Evolutionary conservation across 305 asterid species (phyloP).

Genomic region (Stenogyne calaminthoides): DNA sequence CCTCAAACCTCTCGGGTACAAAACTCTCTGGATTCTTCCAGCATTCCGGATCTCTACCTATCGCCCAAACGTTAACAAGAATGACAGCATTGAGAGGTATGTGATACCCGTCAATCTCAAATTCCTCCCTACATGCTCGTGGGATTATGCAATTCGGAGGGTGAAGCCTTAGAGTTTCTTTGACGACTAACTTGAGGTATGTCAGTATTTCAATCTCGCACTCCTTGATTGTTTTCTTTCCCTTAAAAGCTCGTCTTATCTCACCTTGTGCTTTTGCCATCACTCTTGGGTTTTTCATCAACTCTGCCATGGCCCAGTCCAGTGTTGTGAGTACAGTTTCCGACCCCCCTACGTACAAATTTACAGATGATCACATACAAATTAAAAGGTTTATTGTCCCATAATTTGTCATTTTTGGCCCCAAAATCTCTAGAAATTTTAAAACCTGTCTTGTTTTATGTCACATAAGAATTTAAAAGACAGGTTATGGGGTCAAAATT

Average conservation of each 20-base stretch:
- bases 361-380: too few species aligned
- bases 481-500: too few species aligned
- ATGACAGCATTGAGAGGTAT: slow-evolving; percentile 39
- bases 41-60: slow-evolving; percentile 34
- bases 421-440: too few species aligned
- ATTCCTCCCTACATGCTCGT: slow-evolving; percentile 35
- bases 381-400: too few species aligned
- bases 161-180: slow-evolving; percentile 45
- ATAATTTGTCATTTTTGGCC: too few species aligned
- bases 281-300: slow-evolving; percentile 39
- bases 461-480: too few species aligned
- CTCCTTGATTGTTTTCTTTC: slow-evolving; percentile 25
- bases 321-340: slow-evolving; percentile 30
- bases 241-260: slow-evolving; percentile 34
- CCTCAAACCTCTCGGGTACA: slow-evolving; percentile 38
- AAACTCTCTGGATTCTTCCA: slow-evolving; percentile 39
- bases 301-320: slow-evolving; percentile 44
- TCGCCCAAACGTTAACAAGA: slow-evolving; percentile 46
- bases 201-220: slow-evolving; percentile 28
- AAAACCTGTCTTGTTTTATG: too few species aligned
- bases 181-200: slow-evolving; percentile 46
- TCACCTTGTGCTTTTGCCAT: slow-evolving; percentile 45
- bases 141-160: slow-evolving; percentile 40
- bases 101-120: slow-evolving; percentile 32
- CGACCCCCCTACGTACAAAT: slow-evolving; percentile 18